phyloP scores from a whole-genome alignment of 164 flowering plant genomes.

The Litsea cubeba region DNA sequence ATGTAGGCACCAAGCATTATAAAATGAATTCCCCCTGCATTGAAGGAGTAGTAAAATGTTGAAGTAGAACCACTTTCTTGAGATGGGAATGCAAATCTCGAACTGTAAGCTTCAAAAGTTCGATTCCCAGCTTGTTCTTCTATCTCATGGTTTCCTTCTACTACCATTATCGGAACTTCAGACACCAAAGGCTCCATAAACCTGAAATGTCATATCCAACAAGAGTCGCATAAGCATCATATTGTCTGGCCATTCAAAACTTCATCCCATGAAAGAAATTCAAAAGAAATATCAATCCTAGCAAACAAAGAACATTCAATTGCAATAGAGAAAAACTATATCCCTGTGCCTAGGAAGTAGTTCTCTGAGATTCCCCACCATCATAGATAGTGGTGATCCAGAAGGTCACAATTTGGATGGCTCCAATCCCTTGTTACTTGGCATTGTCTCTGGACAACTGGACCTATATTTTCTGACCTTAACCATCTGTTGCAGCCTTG shows the following conservation, averaged over 20 bases:
- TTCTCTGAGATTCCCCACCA: too few species aligned
- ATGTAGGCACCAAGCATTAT: slow-evolving; percentile 85
- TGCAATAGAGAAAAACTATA: too few species aligned
- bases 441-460: too few species aligned
- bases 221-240: not conserved
- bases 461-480: too few species aligned
- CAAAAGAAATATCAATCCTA: not conserved
- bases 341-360: too few species aligned
- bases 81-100: slow-evolving; percentile 88
- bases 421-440: too few species aligned
- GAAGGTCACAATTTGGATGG: too few species aligned
- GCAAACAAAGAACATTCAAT: too few species aligned
- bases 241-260: not conserved
- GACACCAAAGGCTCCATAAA: slow-evolving; percentile 83
- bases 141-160: slow-evolving; percentile 92
- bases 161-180: slow-evolving; percentile 85
- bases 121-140: slow-evolving; percentile 62
- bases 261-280: not conserved
- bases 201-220: slow-evolving; percentile 32
- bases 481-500: too few species aligned
- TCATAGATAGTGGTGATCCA: too few species aligned
- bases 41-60: slow-evolving; percentile 80
- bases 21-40: slow-evolving; percentile 95
- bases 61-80: slow-evolving; percentile 77
- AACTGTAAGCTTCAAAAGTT: slow-evolving; percentile 72